phyloP scores from a whole-genome alignment of 202 grass and related monocot genomes.

The Miscanthus sacchariflorus region DNA sequence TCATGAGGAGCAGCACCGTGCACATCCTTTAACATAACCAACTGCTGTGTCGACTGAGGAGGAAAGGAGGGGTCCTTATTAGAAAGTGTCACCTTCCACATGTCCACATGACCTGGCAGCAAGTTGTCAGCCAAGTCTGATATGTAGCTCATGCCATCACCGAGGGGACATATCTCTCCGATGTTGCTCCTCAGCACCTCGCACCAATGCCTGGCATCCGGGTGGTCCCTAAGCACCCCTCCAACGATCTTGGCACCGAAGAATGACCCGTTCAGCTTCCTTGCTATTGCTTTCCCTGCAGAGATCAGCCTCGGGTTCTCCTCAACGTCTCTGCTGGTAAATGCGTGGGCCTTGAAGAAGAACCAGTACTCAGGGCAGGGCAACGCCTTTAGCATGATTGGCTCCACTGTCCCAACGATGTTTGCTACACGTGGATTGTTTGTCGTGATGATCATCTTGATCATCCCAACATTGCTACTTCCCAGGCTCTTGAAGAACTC shows the following conservation, averaged over 20 bases:
- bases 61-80: background rate
- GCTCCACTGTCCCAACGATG: background rate
- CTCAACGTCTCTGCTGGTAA: slow-evolving; percentile 32
- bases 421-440: background rate
- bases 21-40: background rate
- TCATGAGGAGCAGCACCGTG: background rate
- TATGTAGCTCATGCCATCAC: slow-evolving; percentile 5
- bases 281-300: slow-evolving; percentile 36
- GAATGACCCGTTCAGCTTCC: slow-evolving; percentile 56
- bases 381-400: slow-evolving; percentile 18
- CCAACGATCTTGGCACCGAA: slow-evolving; percentile 54
- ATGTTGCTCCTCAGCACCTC: slow-evolving; percentile 35
- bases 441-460: slow-evolving; percentile 43
- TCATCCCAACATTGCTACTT: background rate
- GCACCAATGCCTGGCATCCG: slow-evolving; percentile 40
- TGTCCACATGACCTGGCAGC: background rate
- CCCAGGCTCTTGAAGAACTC: background rate
- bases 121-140: background rate
- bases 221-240: slow-evolving; percentile 39
- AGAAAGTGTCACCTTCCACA: background rate
- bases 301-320: slow-evolving; percentile 45
- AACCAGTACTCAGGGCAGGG: slow-evolving; percentile 40
- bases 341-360: slow-evolving; percentile 57
- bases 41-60: background rate
- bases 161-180: background rate